Percentiles rank a stretch among this genome's conserved stretches.
These are phyloP conservation scores for Cytospora schulzeri DNA, from an alignment of 2,329 filamentous ascomycete species.

Conservation along the genomic window DNA sequence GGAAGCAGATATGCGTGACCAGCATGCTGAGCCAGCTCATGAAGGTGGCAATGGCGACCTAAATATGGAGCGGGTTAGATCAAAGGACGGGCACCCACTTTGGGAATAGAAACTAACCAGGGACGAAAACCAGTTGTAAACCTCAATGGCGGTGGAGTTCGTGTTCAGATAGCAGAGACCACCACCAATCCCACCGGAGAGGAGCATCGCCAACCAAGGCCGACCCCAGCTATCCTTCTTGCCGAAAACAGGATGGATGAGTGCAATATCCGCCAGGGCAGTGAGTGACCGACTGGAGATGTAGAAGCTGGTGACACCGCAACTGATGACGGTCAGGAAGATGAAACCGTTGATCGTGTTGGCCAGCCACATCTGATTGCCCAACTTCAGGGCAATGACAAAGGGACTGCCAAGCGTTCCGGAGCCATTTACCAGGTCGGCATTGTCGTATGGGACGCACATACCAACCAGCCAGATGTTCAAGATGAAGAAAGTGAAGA, in stretches of 20 bases:
- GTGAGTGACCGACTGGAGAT: slow-evolving; percentile 38
- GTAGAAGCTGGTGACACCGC: slow-evolving; percentile 39
- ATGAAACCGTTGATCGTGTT: slow-evolving; percentile 39
- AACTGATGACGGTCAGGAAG: slow-evolving; percentile 39
- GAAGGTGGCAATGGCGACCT: slow-evolving; percentile 23
- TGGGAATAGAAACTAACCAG: slow-evolving; percentile 30
- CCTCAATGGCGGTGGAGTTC: slow-evolving; percentile 33
- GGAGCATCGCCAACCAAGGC: slow-evolving; percentile 35
- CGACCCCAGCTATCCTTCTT: slow-evolving; percentile 34
- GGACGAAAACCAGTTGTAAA: slow-evolving; percentile 39
- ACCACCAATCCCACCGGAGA: slow-evolving; percentile 36
- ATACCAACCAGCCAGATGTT: slow-evolving; percentile 41
- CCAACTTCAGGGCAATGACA: slow-evolving; percentile 31
- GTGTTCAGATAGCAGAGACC: slow-evolving; percentile 39
- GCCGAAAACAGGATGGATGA: slow-evolving; percentile 32
- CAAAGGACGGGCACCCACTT: neutral
- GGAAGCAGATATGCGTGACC: slow-evolving; percentile 16
- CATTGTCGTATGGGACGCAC: slow-evolving; percentile 37
- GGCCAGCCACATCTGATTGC: slow-evolving; percentile 36
- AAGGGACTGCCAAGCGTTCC: slow-evolving; percentile 34
- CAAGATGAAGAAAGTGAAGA: slow-evolving; percentile 37
- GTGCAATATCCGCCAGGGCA: slow-evolving; percentile 36
- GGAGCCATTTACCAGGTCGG: slow-evolving; percentile 33
- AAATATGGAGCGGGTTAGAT: neutral
- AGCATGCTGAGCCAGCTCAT: slow-evolving; percentile 19